These are phyloP conservation scores for Patellifolia procumbens DNA, from an alignment of 179 eudicot species.

Conservation along the genomic window DNA sequence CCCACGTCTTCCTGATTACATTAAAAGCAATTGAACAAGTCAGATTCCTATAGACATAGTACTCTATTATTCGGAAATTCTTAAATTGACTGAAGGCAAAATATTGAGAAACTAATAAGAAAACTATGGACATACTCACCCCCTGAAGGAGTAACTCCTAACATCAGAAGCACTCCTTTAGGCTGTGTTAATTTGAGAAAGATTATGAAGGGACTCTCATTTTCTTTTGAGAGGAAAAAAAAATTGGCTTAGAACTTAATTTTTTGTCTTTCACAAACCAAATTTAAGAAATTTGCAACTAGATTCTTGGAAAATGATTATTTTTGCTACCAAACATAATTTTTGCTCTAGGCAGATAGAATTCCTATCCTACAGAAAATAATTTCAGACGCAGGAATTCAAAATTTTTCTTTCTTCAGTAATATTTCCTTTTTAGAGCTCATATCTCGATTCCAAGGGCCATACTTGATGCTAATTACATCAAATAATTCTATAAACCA, in stretches of 20 bases:
- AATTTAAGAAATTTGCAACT: background rate
- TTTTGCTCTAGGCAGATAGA: background rate
- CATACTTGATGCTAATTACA: too few species aligned
- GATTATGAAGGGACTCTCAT: background rate
- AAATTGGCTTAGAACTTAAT: too few species aligned
- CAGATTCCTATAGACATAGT: background rate
- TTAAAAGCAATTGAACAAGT: background rate
- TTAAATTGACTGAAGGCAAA: background rate
- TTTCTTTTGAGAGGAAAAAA: background rate
- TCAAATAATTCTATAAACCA: too few species aligned
- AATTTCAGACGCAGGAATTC: background rate
- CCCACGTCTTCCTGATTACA: slow-evolving; percentile 37
- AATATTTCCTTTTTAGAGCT: background rate
- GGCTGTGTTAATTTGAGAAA: background rate
- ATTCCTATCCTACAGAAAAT: background rate
- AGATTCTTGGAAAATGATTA: background rate
- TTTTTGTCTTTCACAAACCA: background rate
- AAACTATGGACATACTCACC: background rate
- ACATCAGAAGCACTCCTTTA: background rate
- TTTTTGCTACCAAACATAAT: background rate
- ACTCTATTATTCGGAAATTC: background rate
- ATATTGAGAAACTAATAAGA: background rate
- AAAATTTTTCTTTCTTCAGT: background rate
- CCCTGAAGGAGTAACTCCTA: background rate
- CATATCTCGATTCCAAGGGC: too few species aligned